These are phyloP conservation scores for Emericellopsis atlantica DNA, from an alignment of 2,329 filamentous ascomycete genomes.

Conservation along the genomic window DNA sequence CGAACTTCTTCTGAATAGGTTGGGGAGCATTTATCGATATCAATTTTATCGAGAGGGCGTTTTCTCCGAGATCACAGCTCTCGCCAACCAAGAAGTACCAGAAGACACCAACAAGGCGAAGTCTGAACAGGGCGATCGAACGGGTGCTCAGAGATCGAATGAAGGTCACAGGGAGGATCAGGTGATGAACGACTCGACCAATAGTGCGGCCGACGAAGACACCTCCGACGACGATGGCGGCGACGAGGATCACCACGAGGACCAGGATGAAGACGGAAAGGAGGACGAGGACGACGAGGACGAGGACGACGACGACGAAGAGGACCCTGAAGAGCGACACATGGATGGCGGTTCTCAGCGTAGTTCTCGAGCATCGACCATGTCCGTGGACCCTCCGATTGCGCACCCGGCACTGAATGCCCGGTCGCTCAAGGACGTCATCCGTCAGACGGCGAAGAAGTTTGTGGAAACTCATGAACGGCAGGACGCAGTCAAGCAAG, in stretches of 20 bases:
- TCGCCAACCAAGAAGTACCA: conserved; percentile 42
- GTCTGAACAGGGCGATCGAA: conserved; percentile 2
- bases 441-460: conserved; percentile 63
- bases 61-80: conserved; percentile 75
- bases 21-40: conserved; percentile 83
- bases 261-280: conserved; percentile 14
- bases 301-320: conserved; percentile 34
- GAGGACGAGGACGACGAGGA: conserved; percentile 34
- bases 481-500: conserved; percentile 54
- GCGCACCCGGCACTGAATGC: conserved; percentile 29
- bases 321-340: conserved; percentile 37
- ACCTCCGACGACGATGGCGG: conserved; percentile 6
- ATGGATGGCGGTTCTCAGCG: conserved; percentile 51
- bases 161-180: conserved; percentile 4
- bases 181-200: conserved; percentile 12
- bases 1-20: conserved; percentile 70
- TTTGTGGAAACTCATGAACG: conserved; percentile 78
- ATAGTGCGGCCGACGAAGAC: conserved; percentile 12
- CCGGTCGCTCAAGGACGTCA: conserved; percentile 49
- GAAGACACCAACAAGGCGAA: conserved; percentile 6
- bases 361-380: conserved; percentile 54
- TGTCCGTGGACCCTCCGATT: conserved; percentile 46
- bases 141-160: too few relatives aligned
- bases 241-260: conserved; percentile 4
- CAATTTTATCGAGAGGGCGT: conserved; percentile 97